phyloP scores from a whole-genome alignment of 1,139 yeast genomes.

The Casaregolazyma lundiana region DNA sequence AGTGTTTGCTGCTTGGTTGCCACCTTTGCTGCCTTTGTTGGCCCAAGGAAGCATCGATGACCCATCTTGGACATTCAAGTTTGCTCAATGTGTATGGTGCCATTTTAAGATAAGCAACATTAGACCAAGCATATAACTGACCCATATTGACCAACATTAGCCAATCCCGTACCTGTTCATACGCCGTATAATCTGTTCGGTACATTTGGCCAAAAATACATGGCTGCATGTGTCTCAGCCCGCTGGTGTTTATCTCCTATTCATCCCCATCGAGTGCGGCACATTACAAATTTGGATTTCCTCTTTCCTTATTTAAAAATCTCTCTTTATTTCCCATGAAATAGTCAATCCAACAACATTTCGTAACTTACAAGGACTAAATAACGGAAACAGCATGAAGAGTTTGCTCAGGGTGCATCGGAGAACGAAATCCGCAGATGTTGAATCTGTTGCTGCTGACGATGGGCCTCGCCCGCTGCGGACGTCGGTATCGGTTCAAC shows the following conservation, averaged over 20 bases:
- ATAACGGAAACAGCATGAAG: conserved; percentile 3
- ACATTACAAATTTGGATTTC: not conserved
- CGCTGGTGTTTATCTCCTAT: not conserved
- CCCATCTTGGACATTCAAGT: too few relatives aligned
- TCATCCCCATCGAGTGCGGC: conserved; percentile 1
- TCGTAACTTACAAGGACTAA: too few relatives aligned
- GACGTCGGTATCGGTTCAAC: conserved; percentile 8
- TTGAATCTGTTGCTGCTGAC: conserved; percentile 2
- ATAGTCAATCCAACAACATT: too few relatives aligned
- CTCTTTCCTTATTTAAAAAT: not conserved
- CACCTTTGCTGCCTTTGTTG: too few relatives aligned
- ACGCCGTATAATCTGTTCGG: not conserved
- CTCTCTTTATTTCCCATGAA: not conserved
- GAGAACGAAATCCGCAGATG: conserved; percentile 9
- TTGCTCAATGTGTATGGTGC: too few relatives aligned
- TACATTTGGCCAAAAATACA: too few relatives aligned
- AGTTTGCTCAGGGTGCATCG: conserved; percentile 9
- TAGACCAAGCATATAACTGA: not conserved
- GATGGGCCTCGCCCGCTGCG: conserved; percentile 3
- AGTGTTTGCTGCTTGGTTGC: too few relatives aligned
- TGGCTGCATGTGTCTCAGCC: not conserved
- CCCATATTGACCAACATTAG: not conserved
- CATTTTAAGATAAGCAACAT: too few relatives aligned
- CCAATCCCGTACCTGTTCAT: not conserved
- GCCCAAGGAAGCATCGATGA: too few relatives aligned